phyloP scores from a whole-genome alignment of 2,329 filamentous ascomycete species.

The Phyllosticta capitalensis region DNA sequence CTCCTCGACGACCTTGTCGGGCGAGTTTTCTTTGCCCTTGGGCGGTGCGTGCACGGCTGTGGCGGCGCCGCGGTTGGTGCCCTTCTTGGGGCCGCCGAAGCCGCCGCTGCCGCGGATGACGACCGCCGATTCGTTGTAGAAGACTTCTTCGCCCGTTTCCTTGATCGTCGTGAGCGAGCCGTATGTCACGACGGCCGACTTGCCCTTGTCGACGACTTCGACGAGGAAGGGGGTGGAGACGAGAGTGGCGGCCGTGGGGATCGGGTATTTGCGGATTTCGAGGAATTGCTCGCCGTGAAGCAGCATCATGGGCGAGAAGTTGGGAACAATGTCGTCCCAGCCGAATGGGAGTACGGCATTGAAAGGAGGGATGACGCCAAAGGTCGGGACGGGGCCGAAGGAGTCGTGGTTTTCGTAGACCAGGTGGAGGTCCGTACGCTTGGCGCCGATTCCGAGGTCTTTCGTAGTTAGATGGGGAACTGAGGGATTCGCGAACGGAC shows the following conservation, averaged over 20 bases:
- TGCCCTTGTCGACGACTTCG: constrained; percentile 94
- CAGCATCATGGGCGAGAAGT: constrained; percentile 98
- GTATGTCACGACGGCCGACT: constrained; percentile 71
- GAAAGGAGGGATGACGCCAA: constrained; percentile 91
- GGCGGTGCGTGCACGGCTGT: constrained; percentile 75
- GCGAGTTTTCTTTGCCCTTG: constrained; percentile 44
- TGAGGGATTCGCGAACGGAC: constrained; percentile 8
- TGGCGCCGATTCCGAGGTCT: constrained; percentile 83
- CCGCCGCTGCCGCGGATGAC: constrained; percentile 88
- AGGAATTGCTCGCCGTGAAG: constrained; percentile 98
- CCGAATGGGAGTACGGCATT: constrained; percentile 71
- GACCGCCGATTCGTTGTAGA: constrained; percentile 93
- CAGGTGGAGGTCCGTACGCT: constrained; percentile 75
- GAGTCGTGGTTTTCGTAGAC: constrained; percentile 85
- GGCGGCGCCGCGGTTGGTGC: constrained; percentile 65
- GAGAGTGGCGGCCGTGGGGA: constrained; percentile 74
- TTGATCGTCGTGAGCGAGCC: constrained; percentile 78
- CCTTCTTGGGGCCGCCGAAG: constrained; percentile 76
- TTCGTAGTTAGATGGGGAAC: neutral
- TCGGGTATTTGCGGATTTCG: constrained; percentile 83
- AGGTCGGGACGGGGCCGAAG: constrained; percentile 93
- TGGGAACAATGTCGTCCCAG: constrained; percentile 75
- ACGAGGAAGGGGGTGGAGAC: constrained; percentile 70
- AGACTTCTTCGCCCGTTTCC: constrained; percentile 76
- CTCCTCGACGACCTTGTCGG: constrained; percentile 77